phyloP scores from a whole-genome alignment of 2,329 filamentous ascomycete genomes.

The Fusarium citri region DNA sequence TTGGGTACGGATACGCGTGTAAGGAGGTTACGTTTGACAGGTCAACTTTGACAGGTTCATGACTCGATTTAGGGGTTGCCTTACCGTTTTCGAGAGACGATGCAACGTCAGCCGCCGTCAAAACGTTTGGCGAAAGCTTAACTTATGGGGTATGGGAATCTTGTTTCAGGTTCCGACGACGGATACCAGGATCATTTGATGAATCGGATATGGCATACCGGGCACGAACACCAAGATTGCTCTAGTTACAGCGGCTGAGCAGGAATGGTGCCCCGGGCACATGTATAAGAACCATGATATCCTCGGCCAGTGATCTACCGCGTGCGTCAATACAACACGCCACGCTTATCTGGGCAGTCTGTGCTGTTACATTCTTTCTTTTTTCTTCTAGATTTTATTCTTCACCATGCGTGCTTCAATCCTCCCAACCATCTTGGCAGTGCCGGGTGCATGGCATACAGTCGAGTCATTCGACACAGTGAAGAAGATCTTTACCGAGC shows the following conservation, averaged over 20 bases:
- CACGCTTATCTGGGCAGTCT: background rate
- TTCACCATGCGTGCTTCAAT: background rate
- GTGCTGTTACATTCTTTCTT: background rate
- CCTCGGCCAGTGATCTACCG: background rate
- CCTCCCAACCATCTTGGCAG: slow-evolving; percentile 26
- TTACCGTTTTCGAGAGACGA: background rate
- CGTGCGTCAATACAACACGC: background rate
- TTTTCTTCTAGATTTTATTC: too few species aligned
- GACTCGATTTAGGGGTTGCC: background rate
- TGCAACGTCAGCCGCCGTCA: background rate
- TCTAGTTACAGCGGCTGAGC: background rate
- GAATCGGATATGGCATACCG: too few species aligned
- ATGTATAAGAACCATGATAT: background rate
- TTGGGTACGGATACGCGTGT: too few species aligned
- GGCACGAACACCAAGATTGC: too few species aligned
- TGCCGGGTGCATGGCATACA: slow-evolving; percentile 41
- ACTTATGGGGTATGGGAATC: too few species aligned
- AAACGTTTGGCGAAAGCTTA: background rate
- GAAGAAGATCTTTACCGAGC: background rate
- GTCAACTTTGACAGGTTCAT: background rate
- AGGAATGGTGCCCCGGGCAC: background rate
- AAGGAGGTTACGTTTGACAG: too few species aligned
- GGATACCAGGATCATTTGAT: too few species aligned
- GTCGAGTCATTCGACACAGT: slow-evolving; percentile 5
- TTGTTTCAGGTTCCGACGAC: too few species aligned